Base-by-base conservation (phyloP, 2,329 filamentous ascomycete species). In the Drechslerella coelobrocha region DNA sequence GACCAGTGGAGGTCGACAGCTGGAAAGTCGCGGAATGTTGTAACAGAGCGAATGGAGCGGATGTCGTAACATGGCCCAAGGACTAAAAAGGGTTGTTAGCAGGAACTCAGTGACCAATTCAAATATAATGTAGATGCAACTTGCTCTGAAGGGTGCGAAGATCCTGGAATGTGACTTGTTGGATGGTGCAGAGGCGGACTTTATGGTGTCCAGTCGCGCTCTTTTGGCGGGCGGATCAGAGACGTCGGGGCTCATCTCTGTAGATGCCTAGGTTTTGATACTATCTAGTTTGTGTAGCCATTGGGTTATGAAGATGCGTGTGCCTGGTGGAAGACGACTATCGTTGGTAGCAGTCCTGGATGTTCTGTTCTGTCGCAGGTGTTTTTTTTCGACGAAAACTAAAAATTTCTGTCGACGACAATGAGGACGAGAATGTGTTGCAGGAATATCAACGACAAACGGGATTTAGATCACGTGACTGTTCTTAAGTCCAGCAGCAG, bases 11-110 rank as follows among this genome's bases (percentile, higher is more conserved):
- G 27, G 94, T 99, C 31, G 94, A 97, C 79, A 99, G 91, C 79
- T 99, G 94, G 78, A 96, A 99, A 2, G 92, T 96, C 0, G 91
- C 93, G 65, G 94, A 94, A 14, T 96, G 83, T 0, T 93, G 90
- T 29, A 95, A 85, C 4, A 89, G 89, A 1, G 93, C 92, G 77
- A 99, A 97, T 0, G 94, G 93, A 0, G 83, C 81, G 1, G 93
- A 97, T 0, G 94, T 91, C 3, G 94, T 97, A 1, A 99, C 91
- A 29, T 99, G 84, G 14, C 94, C 94, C 74, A 99, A 85, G 50
- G 93, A 97, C 91, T 96, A 78, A 1, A 41, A 27, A 21, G 19
- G n/a, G 9, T 2, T 51, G 53, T 57, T 61, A 48, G 51, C 41
- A 31, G 27, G 10, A 48, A n/a, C 52, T 48, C 19, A 41, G 9